These are phyloP conservation scores for Metarhizium sp. DNA, from an alignment of 2,329 filamentous ascomycete genomes.

Conservation along the genomic window DNA sequence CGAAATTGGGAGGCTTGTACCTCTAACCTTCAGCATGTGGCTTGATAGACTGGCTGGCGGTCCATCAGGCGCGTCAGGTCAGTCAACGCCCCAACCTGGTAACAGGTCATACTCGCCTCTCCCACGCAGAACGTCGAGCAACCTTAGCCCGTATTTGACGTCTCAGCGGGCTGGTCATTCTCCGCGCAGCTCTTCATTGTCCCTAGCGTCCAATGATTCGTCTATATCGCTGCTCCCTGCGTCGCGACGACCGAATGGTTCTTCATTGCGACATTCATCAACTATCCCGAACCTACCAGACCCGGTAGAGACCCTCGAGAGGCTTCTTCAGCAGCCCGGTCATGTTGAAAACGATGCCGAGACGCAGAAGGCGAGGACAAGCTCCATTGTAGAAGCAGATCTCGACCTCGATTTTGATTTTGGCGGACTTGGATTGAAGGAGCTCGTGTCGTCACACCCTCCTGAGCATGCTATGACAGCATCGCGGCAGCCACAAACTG, in stretches of 20 bases:
- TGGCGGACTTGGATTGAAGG: conserved; percentile 63
- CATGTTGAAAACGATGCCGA: conserved; percentile 5
- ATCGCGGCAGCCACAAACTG: conserved; percentile 47
- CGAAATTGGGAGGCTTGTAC: neutral
- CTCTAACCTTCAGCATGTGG: conserved; percentile 55
- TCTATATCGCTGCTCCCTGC: conserved; percentile 63
- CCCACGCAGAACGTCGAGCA: conserved; percentile 56
- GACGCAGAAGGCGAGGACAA: conserved; percentile 4
- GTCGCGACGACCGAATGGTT: conserved; percentile 57
- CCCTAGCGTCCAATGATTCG: conserved; percentile 69
- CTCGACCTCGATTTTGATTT: conserved; percentile 68
- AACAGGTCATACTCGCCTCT: conserved; percentile 65
- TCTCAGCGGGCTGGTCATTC: conserved; percentile 58
- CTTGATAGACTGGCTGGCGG: conserved; percentile 70
- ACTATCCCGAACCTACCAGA: conserved; percentile 44
- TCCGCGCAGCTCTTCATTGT: conserved; percentile 68
- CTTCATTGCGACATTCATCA: conserved; percentile 52
- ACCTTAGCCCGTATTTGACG: conserved; percentile 58
- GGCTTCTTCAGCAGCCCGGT: conserved; percentile 27
- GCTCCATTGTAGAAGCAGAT: conserved; percentile 35
- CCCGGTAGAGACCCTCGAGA: conserved; percentile 59
- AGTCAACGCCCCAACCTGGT: conserved; percentile 51
- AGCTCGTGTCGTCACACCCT: conserved; percentile 44
- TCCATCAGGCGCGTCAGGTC: conserved; percentile 50
- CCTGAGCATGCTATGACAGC: conserved; percentile 8